A percentile compares a stretch with the other conserved stretches of the same genome.
phyloP scores from a whole-genome alignment of 768 basidiomycete species.

The Leccinum arenicola region DNA sequence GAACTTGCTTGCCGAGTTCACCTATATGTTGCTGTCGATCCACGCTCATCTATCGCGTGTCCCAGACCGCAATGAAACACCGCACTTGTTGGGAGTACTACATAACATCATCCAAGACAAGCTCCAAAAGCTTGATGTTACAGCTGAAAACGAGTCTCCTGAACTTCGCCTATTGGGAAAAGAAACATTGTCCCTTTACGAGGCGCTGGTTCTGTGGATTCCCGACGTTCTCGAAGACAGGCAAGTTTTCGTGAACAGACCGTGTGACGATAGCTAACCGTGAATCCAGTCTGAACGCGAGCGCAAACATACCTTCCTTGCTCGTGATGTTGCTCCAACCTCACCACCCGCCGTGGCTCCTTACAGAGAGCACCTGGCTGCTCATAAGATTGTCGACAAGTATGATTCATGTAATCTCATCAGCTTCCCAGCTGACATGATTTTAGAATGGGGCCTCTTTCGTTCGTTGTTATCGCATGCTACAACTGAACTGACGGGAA shows the following conservation, averaged over 20 bases:
- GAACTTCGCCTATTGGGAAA: conserved; percentile 34
- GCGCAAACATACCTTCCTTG: conserved; percentile 40
- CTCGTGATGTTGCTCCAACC: conserved; percentile 48
- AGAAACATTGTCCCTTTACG: conserved; percentile 48
- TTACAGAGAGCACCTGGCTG: conserved; percentile 47
- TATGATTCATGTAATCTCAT: conserved; percentile 11
- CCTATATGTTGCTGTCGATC: conserved; percentile 49
- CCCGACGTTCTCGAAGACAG: conserved; percentile 40
- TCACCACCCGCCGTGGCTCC: conserved; percentile 50
- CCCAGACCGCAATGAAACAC: conserved; percentile 25
- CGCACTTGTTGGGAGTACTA: conserved; percentile 39
- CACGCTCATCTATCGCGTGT: conserved; percentile 34
- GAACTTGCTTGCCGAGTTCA: conserved; percentile 47
- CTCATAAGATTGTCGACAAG: conserved; percentile 54
- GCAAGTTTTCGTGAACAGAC: conserved; percentile 21
- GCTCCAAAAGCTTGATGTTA: conserved; percentile 34
- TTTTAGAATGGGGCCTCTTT: conserved; percentile 43
- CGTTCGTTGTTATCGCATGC: conserved; percentile 42
- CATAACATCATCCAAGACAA: conserved; percentile 42
- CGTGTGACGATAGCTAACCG: not conserved
- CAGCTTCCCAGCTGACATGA: conserved; percentile 7
- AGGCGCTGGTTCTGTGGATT: conserved; percentile 49
- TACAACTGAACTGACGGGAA: conserved; percentile 19
- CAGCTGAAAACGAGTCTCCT: conserved; percentile 22
- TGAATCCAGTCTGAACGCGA: conserved; percentile 34